Percentiles rank a stretch among this genome's conserved stretches.
These are phyloP conservation scores for Yarrowia galli DNA, from an alignment of 1,139 yeast genomes.

Conservation along the genomic window DNA sequence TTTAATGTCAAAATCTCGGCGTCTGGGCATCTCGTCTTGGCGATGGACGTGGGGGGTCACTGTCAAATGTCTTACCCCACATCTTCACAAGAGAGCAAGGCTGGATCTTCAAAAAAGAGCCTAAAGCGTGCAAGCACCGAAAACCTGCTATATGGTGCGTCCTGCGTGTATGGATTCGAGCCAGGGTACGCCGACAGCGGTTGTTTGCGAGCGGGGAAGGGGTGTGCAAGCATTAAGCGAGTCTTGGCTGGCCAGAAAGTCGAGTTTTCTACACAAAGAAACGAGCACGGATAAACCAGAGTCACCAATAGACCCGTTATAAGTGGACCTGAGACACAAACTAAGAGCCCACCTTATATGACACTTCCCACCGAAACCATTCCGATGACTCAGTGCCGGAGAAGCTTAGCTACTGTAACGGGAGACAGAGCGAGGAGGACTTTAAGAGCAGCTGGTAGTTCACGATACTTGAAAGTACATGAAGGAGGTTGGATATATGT, in stretches of 20 bases:
- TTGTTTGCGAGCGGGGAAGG: neutral
- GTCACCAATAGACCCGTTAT: too few species aligned
- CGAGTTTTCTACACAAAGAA: constrained; percentile 7
- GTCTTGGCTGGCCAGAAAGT: neutral
- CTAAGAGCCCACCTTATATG: neutral
- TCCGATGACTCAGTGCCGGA: constrained; percentile 6
- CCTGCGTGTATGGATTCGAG: neutral
- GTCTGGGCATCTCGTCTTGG: neutral
- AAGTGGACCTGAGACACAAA: too few species aligned
- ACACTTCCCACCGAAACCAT: neutral
- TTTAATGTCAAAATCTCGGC: neutral
- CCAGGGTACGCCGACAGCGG: neutral
- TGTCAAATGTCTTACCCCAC: constrained; percentile 21
- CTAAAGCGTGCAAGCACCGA: constrained; percentile 3
- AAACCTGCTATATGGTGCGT: constrained; percentile 26
- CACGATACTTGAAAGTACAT: neutral
- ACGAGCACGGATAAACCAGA: neutral
- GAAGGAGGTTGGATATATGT: neutral
- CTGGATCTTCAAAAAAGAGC: constrained; percentile 7
- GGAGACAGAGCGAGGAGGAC: neutral
- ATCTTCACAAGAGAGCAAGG: constrained; percentile 1
- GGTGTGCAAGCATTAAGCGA: neutral
- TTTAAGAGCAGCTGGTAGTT: neutral
- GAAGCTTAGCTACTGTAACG: neutral
- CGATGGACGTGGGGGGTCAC: neutral